phyloP scores from a whole-genome alignment of 129 eudicot species.

The Chrysanthemum seticuspe region DNA sequence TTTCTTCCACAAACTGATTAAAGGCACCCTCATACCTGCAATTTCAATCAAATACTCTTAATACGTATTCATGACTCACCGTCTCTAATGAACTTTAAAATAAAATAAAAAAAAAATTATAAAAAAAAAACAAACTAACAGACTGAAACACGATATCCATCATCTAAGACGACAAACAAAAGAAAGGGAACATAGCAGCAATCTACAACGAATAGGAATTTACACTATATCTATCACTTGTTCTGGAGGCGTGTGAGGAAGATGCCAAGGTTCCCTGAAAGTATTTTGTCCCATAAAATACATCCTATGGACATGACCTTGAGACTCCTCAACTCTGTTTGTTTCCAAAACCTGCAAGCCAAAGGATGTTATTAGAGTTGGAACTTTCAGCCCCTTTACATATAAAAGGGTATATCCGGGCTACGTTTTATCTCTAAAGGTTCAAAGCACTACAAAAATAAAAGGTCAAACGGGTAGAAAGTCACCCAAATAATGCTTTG shows the following conservation, averaged over 20 bases:
- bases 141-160: not conserved
- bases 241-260: constrained; percentile 93
- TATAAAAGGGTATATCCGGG: not conserved
- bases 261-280: constrained; percentile 94
- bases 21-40: constrained; percentile 96
- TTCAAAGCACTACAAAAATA: not conserved
- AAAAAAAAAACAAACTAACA: not conserved
- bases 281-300: constrained; percentile 93
- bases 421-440: not conserved
- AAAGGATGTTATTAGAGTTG: not conserved
- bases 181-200: constrained; percentile 9
- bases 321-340: constrained; percentile 92
- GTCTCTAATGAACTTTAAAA: not conserved
- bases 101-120: too few species aligned
- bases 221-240: constrained; percentile 87
- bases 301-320: constrained; percentile 94
- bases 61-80: constrained; percentile 2
- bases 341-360: constrained; percentile 85
- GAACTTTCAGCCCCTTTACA: not conserved
- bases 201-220: constrained; percentile 24
- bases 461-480: not conserved
- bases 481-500: not conserved
- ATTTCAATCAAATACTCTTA: constrained; percentile 20
- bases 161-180: not conserved
- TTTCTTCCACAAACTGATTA: constrained; percentile 87